phyloP scores from a whole-genome alignment of 257 asterid genomes.

The Thymus quinquecostatus region DNA sequence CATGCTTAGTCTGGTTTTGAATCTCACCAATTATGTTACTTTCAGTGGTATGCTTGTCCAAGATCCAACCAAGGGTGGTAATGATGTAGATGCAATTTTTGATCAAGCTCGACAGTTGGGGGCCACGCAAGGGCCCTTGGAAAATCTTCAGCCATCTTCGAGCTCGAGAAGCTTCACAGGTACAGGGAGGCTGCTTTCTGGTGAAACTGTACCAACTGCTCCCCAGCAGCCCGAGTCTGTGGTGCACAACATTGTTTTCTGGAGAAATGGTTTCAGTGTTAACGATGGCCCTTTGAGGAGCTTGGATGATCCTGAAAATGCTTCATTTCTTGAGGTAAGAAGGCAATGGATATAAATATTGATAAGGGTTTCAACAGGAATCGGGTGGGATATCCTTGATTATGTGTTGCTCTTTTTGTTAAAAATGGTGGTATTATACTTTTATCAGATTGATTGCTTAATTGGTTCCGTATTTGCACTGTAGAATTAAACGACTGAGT shows the following conservation, averaged over 20 bases:
- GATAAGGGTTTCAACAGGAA: not conserved
- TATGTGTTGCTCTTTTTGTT: not conserved
- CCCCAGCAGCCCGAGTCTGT: constrained; percentile 79
- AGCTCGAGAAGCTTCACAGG: constrained; percentile 85
- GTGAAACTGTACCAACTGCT: constrained; percentile 60
- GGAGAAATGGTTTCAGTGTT: constrained; percentile 97
- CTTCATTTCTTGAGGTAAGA: constrained; percentile 79
- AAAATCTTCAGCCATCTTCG: constrained; percentile 64
- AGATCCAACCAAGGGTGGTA: constrained; percentile 56
- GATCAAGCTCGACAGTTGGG: constrained; percentile 76
- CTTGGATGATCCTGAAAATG: constrained; percentile 92
- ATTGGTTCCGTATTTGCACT: not conserved
- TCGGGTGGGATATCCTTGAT: constrained; percentile 19
- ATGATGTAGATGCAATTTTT: constrained; percentile 59
- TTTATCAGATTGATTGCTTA: not conserved
- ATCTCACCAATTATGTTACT: constrained; percentile 13
- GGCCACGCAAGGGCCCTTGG: constrained; percentile 68
- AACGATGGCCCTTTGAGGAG: constrained; percentile 95
- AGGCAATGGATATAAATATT: not conserved
- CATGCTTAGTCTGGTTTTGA: not conserved
- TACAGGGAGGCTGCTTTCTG: constrained; percentile 79
- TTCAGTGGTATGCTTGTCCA: constrained; percentile 89
- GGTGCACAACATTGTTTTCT: constrained; percentile 85
- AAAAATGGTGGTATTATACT: not conserved
- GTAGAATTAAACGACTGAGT: not conserved